A percentile compares a stretch with the other conserved stretches of the same genome.
These are phyloP conservation scores for Pilasporangium apinafurcum DNA, from an alignment of 352 stramenopile species.

Conservation along the genomic window DNA sequence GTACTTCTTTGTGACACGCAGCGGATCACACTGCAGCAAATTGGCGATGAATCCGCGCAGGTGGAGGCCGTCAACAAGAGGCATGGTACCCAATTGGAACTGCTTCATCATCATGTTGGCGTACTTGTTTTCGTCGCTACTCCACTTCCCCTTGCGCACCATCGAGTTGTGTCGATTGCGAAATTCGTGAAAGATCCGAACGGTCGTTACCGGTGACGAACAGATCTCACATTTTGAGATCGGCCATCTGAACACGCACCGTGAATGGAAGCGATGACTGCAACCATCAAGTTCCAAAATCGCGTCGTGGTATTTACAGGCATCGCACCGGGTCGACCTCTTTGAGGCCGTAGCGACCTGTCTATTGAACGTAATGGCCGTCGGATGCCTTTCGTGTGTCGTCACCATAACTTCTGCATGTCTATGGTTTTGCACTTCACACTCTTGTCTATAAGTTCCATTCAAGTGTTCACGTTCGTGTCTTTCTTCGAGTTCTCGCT, in stretches of 20 bases:
- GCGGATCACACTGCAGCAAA: conserved; percentile 73
- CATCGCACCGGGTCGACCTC: conserved; percentile 57
- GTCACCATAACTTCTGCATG: too few species aligned
- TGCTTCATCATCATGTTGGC: conserved; percentile 80
- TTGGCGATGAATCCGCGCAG: conserved; percentile 70
- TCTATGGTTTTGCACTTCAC: too few species aligned
- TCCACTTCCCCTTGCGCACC: conserved; percentile 74
- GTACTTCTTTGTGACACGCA: conserved; percentile 83
- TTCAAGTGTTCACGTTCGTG: too few species aligned
- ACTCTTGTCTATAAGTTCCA: too few species aligned
- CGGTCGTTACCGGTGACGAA: conserved; percentile 21
- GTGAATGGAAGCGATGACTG: conserved; percentile 71
- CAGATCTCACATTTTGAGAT: conserved; percentile 60
- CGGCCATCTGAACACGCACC: conserved; percentile 69
- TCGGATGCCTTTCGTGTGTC: too few species aligned
- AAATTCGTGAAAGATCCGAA: conserved; percentile 48
- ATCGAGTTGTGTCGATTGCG: conserved; percentile 32
- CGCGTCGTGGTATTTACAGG: conserved; percentile 63
- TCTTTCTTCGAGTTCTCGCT: too few species aligned
- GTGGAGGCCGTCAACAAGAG: conserved; percentile 60
- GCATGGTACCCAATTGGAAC: conserved; percentile 66
- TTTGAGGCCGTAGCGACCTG: too few species aligned
- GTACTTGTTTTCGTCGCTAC: conserved; percentile 70
- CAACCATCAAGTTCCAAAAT: conserved; percentile 62
- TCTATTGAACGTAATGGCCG: too few species aligned